Conservation (phyloP, 2,329 filamentous ascomycete species). For the Alternaria ethzedia region DNA sequence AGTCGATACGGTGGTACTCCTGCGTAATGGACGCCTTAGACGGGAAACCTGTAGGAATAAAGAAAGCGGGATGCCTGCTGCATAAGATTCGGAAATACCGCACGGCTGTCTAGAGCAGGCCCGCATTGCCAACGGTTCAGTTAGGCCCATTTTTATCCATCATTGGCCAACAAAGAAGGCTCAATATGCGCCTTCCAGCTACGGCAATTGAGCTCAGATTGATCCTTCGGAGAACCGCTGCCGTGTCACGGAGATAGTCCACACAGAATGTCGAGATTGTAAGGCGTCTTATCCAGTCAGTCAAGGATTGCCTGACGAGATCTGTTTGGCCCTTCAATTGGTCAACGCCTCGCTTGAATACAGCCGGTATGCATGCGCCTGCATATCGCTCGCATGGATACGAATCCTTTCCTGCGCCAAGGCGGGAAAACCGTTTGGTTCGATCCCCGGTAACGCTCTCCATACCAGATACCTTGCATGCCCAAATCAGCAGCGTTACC, state of each 20-base stretch:
- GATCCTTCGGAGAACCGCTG: not conserved
- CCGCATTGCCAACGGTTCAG: not conserved
- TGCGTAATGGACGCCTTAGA: not conserved
- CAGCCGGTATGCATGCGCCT: not conserved
- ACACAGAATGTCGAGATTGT: not conserved
- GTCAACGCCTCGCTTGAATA: not conserved
- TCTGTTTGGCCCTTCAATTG: not conserved
- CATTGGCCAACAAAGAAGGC: not conserved
- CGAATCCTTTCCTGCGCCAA: not conserved
- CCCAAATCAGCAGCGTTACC: not conserved
- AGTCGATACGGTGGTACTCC: not conserved
- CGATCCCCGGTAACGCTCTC: not conserved
- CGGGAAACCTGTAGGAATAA: not conserved
- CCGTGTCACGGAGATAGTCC: not conserved
- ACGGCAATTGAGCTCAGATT: not conserved
- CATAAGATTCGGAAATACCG: too few relatives aligned
- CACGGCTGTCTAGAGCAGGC: not conserved
- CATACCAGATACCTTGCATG: not conserved
- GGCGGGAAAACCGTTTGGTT: not conserved
- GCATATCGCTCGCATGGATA: not conserved
- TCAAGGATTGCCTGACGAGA: not conserved
- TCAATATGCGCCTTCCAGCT: not conserved
- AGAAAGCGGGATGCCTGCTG: not conserved
- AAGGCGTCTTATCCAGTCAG: not conserved
- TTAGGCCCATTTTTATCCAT: not conserved